These are phyloP conservation scores for Sclerotinia minor DNA, from an alignment of 2,329 filamentous ascomycete genomes.

Conservation along the genomic window DNA sequence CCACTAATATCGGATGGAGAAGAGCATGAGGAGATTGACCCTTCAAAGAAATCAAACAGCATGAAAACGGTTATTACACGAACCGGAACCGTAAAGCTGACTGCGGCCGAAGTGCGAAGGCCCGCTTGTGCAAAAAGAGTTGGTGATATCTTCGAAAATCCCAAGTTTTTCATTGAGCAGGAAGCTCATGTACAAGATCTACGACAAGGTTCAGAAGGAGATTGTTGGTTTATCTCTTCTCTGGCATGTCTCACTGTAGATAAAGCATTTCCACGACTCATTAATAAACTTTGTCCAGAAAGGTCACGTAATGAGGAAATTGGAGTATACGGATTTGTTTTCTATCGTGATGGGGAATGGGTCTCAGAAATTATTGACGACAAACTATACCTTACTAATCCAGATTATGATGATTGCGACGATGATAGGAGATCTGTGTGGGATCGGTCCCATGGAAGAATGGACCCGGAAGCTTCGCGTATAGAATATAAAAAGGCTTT, in stretches of 20 bases:
- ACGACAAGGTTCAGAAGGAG: conserved; percentile 73
- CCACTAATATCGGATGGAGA: not conserved
- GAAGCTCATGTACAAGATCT: conserved; percentile 72
- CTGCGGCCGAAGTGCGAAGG: conserved; percentile 26
- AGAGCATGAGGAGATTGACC: not conserved
- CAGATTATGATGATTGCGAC: conserved; percentile 77
- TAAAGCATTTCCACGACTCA: conserved; percentile 44
- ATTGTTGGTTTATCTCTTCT: conserved; percentile 85
- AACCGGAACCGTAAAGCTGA: conserved; percentile 24
- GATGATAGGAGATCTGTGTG: conserved; percentile 52
- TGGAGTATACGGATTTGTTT: conserved; percentile 87
- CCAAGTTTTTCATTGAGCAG: conserved; percentile 75
- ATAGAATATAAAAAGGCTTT: conserved; percentile 54
- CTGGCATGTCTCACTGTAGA: conserved; percentile 66
- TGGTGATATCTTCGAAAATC: conserved; percentile 71
- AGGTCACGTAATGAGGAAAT: conserved; percentile 51
- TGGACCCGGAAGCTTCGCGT: conserved; percentile 25
- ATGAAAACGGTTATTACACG: conserved; percentile 21
- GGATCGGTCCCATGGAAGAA: conserved; percentile 27
- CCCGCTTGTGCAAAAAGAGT: conserved; percentile 58
- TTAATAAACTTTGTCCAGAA: conserved; percentile 48
- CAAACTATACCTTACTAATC: conserved; percentile 79
- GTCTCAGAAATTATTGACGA: conserved; percentile 88
- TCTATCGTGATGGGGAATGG: conserved; percentile 86
- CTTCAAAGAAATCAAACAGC: not conserved